Conservation (phyloP, 2,329 filamentous ascomycete genomes). For the Talaromyces sp. region DNA sequence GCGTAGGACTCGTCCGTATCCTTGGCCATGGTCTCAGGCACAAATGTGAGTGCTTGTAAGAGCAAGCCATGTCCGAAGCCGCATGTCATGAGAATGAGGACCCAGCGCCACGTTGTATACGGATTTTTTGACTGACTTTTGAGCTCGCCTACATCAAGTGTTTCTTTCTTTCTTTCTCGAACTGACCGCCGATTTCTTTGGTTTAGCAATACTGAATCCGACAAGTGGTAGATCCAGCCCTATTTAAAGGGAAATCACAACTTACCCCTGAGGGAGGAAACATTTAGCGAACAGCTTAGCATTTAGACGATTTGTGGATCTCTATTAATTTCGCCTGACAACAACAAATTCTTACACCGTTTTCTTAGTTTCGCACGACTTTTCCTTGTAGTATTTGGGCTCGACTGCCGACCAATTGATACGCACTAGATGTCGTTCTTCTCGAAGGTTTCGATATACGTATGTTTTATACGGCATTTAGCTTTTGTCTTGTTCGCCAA, state of each 20-base stretch:
- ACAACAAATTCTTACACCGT: not conserved
- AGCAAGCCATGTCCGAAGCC: conserved; percentile 64
- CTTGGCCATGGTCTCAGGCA: conserved; percentile 61
- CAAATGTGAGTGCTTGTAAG: conserved; percentile 61
- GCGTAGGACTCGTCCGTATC: conserved; percentile 60
- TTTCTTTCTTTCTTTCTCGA: not conserved
- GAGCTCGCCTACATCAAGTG: not conserved
- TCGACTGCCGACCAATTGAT: not conserved
- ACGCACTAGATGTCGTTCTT: not conserved
- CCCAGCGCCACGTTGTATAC: conserved; percentile 44
- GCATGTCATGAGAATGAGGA: conserved; percentile 60
- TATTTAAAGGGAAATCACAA: not conserved
- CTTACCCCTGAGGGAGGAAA: not conserved
- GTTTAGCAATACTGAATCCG: not conserved
- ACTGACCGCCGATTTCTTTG: not conserved
- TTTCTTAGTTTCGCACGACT: not conserved
- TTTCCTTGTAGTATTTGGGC: not conserved
- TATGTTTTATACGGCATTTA: not conserved
- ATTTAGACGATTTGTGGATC: not conserved
- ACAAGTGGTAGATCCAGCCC: not conserved
- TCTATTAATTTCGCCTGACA: not conserved
- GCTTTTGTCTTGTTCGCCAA: not conserved
- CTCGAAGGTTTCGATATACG: not conserved
- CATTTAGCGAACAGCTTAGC: not conserved
- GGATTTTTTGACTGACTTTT: not conserved